These are phyloP conservation scores for Calonectria montana DNA, from an alignment of 2,329 filamentous ascomycete species.

Conservation along the genomic window DNA sequence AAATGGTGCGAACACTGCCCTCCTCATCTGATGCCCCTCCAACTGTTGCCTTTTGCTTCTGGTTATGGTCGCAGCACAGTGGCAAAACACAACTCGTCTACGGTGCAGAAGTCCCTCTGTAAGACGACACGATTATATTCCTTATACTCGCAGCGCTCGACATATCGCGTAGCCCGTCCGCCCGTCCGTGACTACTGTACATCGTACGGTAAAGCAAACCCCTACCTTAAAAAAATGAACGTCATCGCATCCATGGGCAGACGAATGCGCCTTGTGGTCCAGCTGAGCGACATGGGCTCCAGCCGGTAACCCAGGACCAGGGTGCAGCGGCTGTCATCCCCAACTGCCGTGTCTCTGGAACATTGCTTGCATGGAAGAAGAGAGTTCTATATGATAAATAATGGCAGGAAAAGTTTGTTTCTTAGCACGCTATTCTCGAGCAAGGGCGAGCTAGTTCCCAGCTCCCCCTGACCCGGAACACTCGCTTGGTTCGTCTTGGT, in stretches of 20 bases:
- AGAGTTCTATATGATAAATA: background rate
- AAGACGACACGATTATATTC: constrained; percentile 1
- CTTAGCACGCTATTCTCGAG: background rate
- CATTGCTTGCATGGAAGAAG: background rate
- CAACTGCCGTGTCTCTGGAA: background rate
- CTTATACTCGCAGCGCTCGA: background rate
- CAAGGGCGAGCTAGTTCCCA: constrained; percentile 8
- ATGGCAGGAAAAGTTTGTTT: constrained; percentile 1
- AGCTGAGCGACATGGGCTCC: background rate
- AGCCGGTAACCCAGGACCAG: constrained; percentile 8
- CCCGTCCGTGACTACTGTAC: background rate
- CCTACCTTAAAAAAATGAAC: background rate
- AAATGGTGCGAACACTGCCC: background rate
- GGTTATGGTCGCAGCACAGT: background rate
- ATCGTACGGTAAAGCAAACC: constrained; percentile 3
- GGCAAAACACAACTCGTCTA: background rate
- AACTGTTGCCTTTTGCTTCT: background rate
- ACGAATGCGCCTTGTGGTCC: background rate
- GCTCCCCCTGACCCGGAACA: constrained; percentile 3
- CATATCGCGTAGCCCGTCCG: background rate
- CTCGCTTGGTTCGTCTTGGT: constrained; percentile 8
- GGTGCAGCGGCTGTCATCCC: constrained; percentile 9
- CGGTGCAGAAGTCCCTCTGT: background rate
- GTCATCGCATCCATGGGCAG: background rate
- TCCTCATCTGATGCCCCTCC: background rate